Conservation (phyloP, 2,329 filamentous ascomycete genomes). For the Fusarium sp. region DNA sequence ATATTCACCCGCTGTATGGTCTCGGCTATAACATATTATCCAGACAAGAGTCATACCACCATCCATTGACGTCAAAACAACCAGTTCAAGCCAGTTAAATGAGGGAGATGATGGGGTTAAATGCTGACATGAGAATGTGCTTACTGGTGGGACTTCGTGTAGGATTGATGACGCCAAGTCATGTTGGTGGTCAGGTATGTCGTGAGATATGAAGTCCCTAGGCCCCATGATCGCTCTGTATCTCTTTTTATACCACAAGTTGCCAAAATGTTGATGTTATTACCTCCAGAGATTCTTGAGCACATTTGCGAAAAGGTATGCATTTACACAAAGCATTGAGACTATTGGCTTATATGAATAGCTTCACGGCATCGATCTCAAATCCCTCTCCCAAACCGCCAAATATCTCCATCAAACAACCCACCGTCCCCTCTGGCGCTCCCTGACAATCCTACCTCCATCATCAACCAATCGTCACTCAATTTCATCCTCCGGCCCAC, state of each 20-base stretch:
- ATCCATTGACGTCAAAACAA: accelerated
- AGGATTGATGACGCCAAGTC: not conserved
- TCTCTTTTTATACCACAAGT: accelerated
- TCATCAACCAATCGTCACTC: not conserved
- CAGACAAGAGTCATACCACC: accelerated
- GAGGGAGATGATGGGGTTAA: not conserved
- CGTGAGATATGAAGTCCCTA: not conserved
- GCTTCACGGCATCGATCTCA: not conserved
- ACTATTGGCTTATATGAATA: no score
- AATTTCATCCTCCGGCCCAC: accelerated
- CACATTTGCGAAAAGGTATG: not conserved
- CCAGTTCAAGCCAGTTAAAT: not conserved
- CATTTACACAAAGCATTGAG: no score
- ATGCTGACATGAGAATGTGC: conserved; percentile 15
- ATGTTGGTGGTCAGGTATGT: not conserved
- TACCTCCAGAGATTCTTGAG: not conserved
- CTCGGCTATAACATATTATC: conserved; percentile 26
- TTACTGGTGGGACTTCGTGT: not conserved
- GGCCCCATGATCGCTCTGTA: no score
- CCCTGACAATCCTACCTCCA: accelerated
- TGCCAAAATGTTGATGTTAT: not conserved
- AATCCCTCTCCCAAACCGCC: not conserved
- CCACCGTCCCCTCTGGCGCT: not conserved
- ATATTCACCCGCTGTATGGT: conserved; percentile 24
- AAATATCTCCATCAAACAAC: conserved; percentile 1